Evolutionary conservation across 352 stramenopile species (phyloP).

Genomic region (Bremia lactucae): DNA sequence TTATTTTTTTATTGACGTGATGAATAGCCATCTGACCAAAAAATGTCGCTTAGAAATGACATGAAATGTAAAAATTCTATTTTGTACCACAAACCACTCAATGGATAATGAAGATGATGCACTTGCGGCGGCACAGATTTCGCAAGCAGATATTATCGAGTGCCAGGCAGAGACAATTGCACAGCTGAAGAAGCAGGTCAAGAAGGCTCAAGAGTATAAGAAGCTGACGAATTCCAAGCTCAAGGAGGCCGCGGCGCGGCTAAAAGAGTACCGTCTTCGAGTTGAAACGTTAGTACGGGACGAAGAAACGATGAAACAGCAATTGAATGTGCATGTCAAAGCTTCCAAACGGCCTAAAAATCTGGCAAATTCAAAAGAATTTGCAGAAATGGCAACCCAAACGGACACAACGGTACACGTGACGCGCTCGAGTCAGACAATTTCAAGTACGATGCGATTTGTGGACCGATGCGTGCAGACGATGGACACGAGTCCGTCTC

Average conservation of each 20-base stretch:
- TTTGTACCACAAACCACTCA: neutral
- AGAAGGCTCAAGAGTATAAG: slow-evolving; percentile 37
- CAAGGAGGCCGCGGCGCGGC: slow-evolving; percentile 45
- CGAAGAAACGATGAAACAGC: slow-evolving; percentile 18
- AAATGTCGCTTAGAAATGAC: too few species aligned
- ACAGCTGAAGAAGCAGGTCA: slow-evolving; percentile 29
- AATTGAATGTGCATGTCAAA: slow-evolving; percentile 6
- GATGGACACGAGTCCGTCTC: neutral
- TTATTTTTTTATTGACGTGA: too few species aligned
- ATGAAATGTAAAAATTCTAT: too few species aligned
- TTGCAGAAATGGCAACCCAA: slow-evolving; percentile 13
- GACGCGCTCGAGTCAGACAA: slow-evolving; percentile 18
- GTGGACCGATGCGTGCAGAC: slow-evolving; percentile 13
- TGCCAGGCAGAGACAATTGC: slow-evolving; percentile 45
- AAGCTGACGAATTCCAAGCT: slow-evolving; percentile 50
- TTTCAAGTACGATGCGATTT: slow-evolving; percentile 6
- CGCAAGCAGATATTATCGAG: slow-evolving; percentile 64
- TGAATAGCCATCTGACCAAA: too few species aligned
- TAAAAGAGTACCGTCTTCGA: slow-evolving; percentile 49
- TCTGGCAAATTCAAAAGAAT: slow-evolving; percentile 2
- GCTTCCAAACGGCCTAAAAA: slow-evolving; percentile 9
- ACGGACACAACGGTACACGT: neutral
- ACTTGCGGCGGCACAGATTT: slow-evolving; percentile 31
- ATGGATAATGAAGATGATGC: slow-evolving; percentile 12
- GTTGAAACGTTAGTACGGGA: slow-evolving; percentile 38